Evolutionary conservation across 805 yeast genomes (phyloP).

Genomic region (Scheffersomyces amazonensis): DNA sequence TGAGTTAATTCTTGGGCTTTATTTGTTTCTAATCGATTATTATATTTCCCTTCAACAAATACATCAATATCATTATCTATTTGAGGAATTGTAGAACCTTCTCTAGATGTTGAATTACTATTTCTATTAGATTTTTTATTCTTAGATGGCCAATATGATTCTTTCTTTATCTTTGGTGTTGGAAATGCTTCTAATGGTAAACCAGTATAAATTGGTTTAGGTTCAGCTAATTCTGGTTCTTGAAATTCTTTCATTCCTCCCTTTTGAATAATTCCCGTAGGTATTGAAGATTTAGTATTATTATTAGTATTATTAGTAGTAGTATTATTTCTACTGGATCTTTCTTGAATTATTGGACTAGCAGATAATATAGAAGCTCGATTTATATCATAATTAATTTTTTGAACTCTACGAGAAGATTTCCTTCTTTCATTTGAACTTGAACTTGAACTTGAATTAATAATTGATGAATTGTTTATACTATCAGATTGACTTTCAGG

Average conservation of each 20-base stretch:
- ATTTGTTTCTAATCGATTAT: conserved; percentile 11
- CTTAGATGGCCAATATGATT: conserved; percentile 49
- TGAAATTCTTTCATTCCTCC: conserved; percentile 31
- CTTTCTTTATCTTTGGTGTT: conserved; percentile 53
- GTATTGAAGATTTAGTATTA: background rate
- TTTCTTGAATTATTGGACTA: conserved; percentile 7
- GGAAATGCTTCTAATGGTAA: conserved; percentile 71
- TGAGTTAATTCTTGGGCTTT: conserved; percentile 8
- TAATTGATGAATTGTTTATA: background rate
- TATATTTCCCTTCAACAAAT: conserved; percentile 10
- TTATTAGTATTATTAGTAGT: background rate
- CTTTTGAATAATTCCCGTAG: conserved; percentile 7
- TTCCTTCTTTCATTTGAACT: conserved; percentile 1
- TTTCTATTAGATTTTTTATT: conserved; percentile 14
- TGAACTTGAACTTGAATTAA: background rate
- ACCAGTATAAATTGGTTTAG: conserved; percentile 66
- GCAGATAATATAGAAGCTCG: conserved; percentile 2
- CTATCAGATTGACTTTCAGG: background rate
- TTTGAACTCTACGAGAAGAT: conserved; percentile 3
- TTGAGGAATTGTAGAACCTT: conserved; percentile 11
- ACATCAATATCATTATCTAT: conserved; percentile 9
- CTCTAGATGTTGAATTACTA: conserved; percentile 9
- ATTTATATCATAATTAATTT: background rate
- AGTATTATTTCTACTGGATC: background rate
- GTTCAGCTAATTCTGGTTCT: conserved; percentile 59